Evolutionary conservation across 1,139 yeast genomes (phyloP).

Genomic region (Debaryomycetaceae sp.): DNA sequence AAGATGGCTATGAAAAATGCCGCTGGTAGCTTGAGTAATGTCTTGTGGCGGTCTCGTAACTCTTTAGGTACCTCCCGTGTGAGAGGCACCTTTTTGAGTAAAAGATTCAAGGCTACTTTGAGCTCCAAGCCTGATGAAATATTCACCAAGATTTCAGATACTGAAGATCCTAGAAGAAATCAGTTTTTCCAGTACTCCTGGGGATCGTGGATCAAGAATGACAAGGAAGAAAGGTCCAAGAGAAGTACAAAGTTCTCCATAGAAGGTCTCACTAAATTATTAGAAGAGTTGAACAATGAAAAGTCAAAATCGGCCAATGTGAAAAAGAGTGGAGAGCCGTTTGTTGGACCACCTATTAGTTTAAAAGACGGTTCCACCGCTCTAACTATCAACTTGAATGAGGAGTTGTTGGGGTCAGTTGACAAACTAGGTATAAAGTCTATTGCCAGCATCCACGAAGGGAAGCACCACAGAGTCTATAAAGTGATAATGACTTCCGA

Average conservation of each 20-base stretch:
- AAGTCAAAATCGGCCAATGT: constrained; percentile 20
- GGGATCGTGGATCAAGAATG: constrained; percentile 92
- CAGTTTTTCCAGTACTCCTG: constrained; percentile 84
- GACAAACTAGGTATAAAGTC: constrained; percentile 55
- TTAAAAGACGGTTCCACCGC: constrained; percentile 41
- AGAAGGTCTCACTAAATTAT: constrained; percentile 60
- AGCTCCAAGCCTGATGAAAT: constrained; percentile 30
- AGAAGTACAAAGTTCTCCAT: constrained; percentile 83
- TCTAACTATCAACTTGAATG: constrained; percentile 44
- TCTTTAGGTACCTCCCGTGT: background rate
- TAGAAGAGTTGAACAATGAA: constrained; percentile 37
- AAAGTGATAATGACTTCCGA: constrained; percentile 62
- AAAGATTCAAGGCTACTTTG: constrained; percentile 11
- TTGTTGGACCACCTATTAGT: constrained; percentile 31
- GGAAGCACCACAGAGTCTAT: constrained; percentile 87
- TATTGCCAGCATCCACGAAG: constrained; percentile 85
- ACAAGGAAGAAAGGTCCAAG: constrained; percentile 64
- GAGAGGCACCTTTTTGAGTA: background rate
- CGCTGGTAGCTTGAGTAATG: background rate
- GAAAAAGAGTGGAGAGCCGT: constrained; percentile 21
- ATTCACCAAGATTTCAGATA: constrained; percentile 54
- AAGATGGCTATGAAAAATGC: background rate
- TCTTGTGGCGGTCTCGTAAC: background rate
- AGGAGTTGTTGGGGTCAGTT: constrained; percentile 37
- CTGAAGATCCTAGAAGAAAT: constrained; percentile 65